phyloP scores from a whole-genome alignment of 2,329 filamentous ascomycete genomes.

The Colletotrichum sp. region DNA sequence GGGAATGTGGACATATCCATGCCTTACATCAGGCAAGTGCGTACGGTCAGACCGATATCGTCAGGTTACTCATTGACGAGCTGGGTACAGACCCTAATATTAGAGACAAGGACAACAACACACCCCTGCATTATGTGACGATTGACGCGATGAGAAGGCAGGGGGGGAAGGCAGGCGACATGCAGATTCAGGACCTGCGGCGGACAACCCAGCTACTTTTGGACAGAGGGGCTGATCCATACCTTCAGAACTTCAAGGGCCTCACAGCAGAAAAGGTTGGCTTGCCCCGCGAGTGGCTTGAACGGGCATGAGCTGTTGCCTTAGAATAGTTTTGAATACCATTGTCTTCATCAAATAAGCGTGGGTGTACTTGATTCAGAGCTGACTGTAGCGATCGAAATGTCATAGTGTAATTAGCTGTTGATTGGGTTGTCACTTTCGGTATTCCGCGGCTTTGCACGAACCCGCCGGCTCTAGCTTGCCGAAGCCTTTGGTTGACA shows the following conservation, averaged over 20 bases:
- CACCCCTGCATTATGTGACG: background rate
- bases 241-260: background rate
- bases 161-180: background rate
- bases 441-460: too few species aligned
- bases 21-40: background rate
- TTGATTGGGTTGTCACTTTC: too few species aligned
- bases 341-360: too few species aligned
- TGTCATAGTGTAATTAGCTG: too few species aligned
- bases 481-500: too few species aligned
- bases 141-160: background rate
- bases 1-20: background rate
- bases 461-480: too few species aligned
- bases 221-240: background rate
- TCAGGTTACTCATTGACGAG: background rate
- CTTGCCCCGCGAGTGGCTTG: accelerated
- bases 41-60: background rate
- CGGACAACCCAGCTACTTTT: background rate
- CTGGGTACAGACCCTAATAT: background rate
- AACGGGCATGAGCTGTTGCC: background rate
- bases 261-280: background rate
- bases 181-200: background rate
- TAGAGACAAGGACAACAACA: background rate
- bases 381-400: too few species aligned
- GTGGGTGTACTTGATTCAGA: too few species aligned
- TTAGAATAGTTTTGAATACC: too few species aligned